A percentile compares a stretch with the other conserved stretches of the same genome.
These are phyloP conservation scores for Arthrinium puccinioides DNA, from an alignment of 2,329 filamentous ascomycete genomes.

Conservation along the genomic window DNA sequence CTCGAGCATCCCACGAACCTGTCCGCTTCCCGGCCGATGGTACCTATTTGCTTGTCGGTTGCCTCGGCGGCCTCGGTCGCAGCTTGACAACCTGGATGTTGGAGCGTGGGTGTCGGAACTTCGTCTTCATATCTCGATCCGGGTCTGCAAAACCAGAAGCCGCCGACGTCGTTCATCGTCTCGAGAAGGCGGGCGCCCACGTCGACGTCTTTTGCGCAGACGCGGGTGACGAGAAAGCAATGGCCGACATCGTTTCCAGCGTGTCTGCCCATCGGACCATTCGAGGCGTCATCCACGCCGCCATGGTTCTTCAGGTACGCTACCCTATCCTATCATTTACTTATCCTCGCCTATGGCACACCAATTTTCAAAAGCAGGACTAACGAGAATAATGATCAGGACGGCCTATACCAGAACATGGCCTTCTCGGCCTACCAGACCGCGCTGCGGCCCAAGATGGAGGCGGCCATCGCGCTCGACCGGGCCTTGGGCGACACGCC, in stretches of 20 bases:
- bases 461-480: constrained; percentile 9
- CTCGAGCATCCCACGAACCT: too few species aligned
- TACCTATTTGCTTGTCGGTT: constrained; percentile 5
- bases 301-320: constrained; percentile 25
- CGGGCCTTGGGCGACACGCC: constrained; percentile 4
- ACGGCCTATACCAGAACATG: neutral
- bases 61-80: constrained; percentile 24
- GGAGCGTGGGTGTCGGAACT: constrained; percentile 17
- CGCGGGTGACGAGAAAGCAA: constrained; percentile 7
- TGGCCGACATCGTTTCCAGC: constrained; percentile 7
- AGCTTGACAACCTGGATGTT: constrained; percentile 25
- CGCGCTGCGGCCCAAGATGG: constrained; percentile 9
- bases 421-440: neutral
- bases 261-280: constrained; percentile 5
- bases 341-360: too few species aligned
- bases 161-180: neutral
- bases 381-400: too few species aligned
- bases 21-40: constrained; percentile 2
- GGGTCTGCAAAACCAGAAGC: constrained; percentile 6
- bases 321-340: too few species aligned
- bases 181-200: neutral
- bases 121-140: constrained; percentile 23
- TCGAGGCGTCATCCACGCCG: constrained; percentile 16
- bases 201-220: constrained; percentile 15
- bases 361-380: too few species aligned